Conservation (phyloP, 192 early-diverging fungal species). For the Dissophora globulifera region DNA sequence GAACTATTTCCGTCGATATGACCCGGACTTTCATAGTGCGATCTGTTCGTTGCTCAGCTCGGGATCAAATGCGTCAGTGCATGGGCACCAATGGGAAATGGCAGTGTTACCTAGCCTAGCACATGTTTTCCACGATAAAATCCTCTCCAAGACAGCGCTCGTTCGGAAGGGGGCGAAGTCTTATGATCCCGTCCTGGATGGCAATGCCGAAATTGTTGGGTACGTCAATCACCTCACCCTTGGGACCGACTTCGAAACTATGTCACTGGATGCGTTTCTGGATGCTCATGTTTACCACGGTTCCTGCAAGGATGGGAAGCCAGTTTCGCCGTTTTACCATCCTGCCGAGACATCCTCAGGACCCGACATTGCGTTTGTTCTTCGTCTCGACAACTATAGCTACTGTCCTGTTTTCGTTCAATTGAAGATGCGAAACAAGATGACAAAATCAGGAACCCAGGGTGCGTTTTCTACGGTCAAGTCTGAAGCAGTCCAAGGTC, state of each 20-base stretch:
- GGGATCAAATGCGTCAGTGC: constrained; percentile 7
- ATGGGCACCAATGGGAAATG: constrained; percentile 22
- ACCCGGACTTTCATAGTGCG: constrained; percentile 18
- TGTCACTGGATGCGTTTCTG: constrained; percentile 20
- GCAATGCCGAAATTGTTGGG: constrained; percentile 18
- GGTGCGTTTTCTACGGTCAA: constrained; percentile 5
- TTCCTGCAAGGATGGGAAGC: constrained; percentile 5
- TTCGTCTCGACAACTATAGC: constrained; percentile 12
- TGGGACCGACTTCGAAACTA: constrained; percentile 1
- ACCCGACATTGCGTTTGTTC: constrained; percentile 26
- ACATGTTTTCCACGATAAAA: constrained; percentile 23
- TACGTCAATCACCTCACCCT: not conserved
- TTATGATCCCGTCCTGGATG: constrained; percentile 1
- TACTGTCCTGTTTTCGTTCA: constrained; percentile 23
- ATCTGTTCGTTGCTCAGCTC: not conserved
- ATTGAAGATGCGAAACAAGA: constrained; percentile 6
- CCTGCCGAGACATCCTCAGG: constrained; percentile 7
- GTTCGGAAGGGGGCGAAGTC: not conserved
- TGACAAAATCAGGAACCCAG: not conserved
- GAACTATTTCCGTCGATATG: constrained; percentile 12
- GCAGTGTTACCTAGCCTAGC: constrained; percentile 6
- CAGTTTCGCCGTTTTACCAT: constrained; percentile 20
- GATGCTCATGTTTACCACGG: constrained; percentile 7
- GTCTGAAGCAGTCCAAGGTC: constrained; percentile 9
- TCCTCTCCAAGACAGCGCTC: constrained; percentile 5